phyloP scores from a whole-genome alignment of 2,329 filamentous ascomycete species.

The Pestalotiopsis sp. region DNA sequence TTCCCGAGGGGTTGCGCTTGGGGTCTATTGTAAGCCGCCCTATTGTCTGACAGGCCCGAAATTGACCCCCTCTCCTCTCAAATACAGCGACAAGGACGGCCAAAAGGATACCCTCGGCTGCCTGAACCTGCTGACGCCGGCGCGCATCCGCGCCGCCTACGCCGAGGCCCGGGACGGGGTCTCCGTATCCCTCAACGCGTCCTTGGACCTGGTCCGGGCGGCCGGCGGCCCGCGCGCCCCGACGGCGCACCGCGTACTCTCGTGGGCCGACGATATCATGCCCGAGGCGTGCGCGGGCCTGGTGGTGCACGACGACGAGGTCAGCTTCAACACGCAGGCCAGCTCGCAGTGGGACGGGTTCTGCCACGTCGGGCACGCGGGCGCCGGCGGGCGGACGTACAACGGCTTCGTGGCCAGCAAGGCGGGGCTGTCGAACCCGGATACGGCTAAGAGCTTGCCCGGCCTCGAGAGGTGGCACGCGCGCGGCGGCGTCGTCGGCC shows the following conservation, averaged over 20 bases:
- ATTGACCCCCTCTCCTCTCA: too few species aligned
- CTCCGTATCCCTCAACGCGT: slow-evolving; percentile 12
- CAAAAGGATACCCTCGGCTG: slow-evolving; percentile 13
- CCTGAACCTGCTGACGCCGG: slow-evolving; percentile 14
- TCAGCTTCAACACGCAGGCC: slow-evolving; percentile 16
- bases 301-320: slow-evolving; percentile 10
- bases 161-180: slow-evolving; percentile 14
- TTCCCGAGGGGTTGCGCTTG: slow-evolving; percentile 14
- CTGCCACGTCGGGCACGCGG: slow-evolving; percentile 13
- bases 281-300: neutral
- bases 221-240: slow-evolving; percentile 3
- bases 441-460: neutral
- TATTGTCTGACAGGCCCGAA: neutral
- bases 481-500: slow-evolving; percentile 46
- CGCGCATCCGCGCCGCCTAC: slow-evolving; percentile 9
- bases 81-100: slow-evolving; percentile 11
- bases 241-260: slow-evolving; percentile 9
- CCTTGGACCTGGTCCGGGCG: slow-evolving; percentile 12
- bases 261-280: slow-evolving; percentile 11
- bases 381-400: slow-evolving; percentile 1
- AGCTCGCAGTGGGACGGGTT: slow-evolving; percentile 16
- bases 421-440: slow-evolving; percentile 10
- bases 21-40: slow-evolving; percentile 14
- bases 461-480: slow-evolving; percentile 14
- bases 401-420: slow-evolving; percentile 7